Conservation (phyloP, 2,329 filamentous ascomycete genomes). For the Coleophoma cylindrospora region DNA sequence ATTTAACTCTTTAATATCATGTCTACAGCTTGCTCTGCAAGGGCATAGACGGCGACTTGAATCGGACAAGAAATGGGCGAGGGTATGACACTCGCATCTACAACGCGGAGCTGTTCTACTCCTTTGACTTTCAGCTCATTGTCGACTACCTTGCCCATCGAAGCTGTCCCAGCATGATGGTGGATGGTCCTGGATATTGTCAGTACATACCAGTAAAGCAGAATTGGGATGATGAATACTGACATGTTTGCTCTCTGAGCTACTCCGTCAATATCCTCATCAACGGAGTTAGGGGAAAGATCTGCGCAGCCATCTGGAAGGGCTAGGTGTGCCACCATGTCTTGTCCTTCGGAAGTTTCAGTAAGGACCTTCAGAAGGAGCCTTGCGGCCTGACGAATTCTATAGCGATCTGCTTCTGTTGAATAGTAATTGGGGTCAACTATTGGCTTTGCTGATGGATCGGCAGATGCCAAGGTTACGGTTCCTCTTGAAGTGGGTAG, state of each 20-base stretch:
- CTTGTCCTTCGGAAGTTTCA: constrained; percentile 5
- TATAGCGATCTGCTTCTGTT: constrained; percentile 8
- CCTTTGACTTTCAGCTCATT: constrained; percentile 16
- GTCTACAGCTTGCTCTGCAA: constrained; percentile 29
- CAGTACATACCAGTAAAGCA: not conserved
- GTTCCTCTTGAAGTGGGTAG: constrained; percentile 10
- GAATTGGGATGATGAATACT: not conserved
- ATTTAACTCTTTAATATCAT: constrained; percentile 11
- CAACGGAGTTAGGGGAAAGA: not conserved
- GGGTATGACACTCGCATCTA: constrained; percentile 30
- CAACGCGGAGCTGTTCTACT: constrained; percentile 20
- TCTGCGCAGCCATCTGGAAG: constrained; percentile 1
- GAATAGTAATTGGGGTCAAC: constrained; percentile 11
- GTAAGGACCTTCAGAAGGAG: not conserved
- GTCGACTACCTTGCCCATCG: constrained; percentile 22
- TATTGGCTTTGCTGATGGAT: constrained; percentile 1
- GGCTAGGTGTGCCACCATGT: constrained; percentile 4
- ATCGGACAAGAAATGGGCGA: constrained; percentile 25
- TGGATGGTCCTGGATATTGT: not conserved
- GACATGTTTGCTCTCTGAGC: not conserved
- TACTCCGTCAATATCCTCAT: not conserved
- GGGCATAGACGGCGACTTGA: constrained; percentile 28
- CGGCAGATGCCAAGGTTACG: constrained; percentile 3
- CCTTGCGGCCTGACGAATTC: constrained; percentile 5
- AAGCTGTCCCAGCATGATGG: constrained; percentile 4